Percentiles rank a stretch among this genome's conserved stretches.
These are phyloP conservation scores for Chenopodium berlandieri DNA, from an alignment of 148 eudicot species.

Conservation along the genomic window DNA sequence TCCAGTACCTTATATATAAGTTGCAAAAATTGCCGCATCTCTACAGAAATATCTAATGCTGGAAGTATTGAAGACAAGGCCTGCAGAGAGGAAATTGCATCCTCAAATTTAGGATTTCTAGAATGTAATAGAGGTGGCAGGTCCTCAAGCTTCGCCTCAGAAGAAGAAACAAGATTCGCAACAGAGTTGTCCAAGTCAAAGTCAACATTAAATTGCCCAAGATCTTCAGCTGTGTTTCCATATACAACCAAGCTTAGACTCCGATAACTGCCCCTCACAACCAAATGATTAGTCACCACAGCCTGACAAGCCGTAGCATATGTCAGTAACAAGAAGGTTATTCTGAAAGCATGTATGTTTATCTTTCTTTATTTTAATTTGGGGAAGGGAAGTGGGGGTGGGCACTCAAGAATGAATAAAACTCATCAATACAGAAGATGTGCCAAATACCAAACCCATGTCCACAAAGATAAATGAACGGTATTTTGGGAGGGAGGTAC, in stretches of 20 bases:
- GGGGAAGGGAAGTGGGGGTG: neutral
- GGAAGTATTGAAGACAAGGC: slow-evolving; percentile 49
- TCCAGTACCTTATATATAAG: slow-evolving; percentile 59
- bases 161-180: slow-evolving; percentile 59
- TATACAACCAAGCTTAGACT: slow-evolving; percentile 94
- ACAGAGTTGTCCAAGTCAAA: slow-evolving; percentile 88
- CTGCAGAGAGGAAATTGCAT: slow-evolving; percentile 54
- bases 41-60: slow-evolving; percentile 55
- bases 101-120: slow-evolving; percentile 47
- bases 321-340: neutral
- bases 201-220: slow-evolving; percentile 94
- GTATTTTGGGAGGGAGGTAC: neutral
- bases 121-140: slow-evolving; percentile 73
- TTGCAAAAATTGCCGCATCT: slow-evolving; percentile 58
- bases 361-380: no score
- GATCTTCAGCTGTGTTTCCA: slow-evolving; percentile 96
- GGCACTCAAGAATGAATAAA: neutral
- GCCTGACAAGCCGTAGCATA: slow-evolving; percentile 50
- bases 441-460: neutral
- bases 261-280: slow-evolving; percentile 95
- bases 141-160: slow-evolving; percentile 87
- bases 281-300: slow-evolving; percentile 92
- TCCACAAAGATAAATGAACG: neutral
- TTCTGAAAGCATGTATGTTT: neutral
- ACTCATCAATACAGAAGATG: neutral